phyloP scores from a whole-genome alignment of 345 rosid species.

The Viola odorata region DNA sequence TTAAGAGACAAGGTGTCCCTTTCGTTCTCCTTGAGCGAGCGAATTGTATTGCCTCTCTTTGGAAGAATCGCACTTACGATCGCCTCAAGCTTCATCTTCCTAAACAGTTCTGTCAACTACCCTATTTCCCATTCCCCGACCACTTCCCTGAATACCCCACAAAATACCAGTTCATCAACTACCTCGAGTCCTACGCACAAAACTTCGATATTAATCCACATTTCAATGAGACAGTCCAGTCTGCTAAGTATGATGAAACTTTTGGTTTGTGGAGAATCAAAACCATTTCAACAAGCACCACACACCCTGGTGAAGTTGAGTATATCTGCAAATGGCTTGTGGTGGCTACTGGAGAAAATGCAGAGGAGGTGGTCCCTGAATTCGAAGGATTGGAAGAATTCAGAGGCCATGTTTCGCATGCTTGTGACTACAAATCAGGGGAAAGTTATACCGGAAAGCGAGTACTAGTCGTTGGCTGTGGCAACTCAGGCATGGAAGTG shows the following conservation, averaged over 20 bases:
- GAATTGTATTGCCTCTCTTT: slow-evolving; percentile 74
- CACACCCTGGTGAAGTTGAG: slow-evolving; percentile 45
- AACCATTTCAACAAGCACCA: slow-evolving; percentile 35
- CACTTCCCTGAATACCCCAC: slow-evolving; percentile 75
- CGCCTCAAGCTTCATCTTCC: slow-evolving; percentile 91
- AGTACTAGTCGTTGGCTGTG: slow-evolving; percentile 81
- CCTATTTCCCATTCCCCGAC: slow-evolving; percentile 54
- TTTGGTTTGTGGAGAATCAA: slow-evolving; percentile 67
- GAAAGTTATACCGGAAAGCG: slow-evolving; percentile 46
- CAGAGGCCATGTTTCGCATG: slow-evolving; percentile 54
- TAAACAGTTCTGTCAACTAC: slow-evolving; percentile 71
- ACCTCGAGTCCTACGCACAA: slow-evolving; percentile 61
- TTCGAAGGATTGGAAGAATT: slow-evolving; percentile 65
- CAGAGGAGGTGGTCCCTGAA: slow-evolving; percentile 68
- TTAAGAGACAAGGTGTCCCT: slow-evolving; percentile 63
- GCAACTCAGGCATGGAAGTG: slow-evolving; percentile 93
- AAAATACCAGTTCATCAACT: slow-evolving; percentile 60
- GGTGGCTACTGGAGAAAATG: slow-evolving; percentile 88
- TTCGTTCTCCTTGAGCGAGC: slow-evolving; percentile 72
- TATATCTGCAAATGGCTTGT: slow-evolving; percentile 79
- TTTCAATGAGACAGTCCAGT: slow-evolving; percentile 64
- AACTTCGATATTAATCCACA: slow-evolving; percentile 54
- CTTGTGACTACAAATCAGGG: slow-evolving; percentile 77
- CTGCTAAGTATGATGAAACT: slow-evolving; percentile 62
- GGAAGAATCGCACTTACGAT: slow-evolving; percentile 78